Conservation (phyloP, 1,284 basidiomycete species). For the Chalciporus sp. region DNA sequence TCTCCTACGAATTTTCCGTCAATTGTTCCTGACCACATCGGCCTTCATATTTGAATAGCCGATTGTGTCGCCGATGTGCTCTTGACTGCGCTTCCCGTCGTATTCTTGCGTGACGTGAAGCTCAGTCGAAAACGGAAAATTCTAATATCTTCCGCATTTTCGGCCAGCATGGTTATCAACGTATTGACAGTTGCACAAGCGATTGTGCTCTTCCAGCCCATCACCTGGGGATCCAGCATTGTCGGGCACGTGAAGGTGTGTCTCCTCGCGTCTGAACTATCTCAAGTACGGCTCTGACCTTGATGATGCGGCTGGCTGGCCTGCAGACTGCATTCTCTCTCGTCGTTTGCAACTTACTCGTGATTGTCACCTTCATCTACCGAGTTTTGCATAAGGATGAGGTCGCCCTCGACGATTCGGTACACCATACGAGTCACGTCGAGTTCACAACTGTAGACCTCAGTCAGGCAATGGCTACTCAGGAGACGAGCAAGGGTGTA, state of each 20-base stretch:
- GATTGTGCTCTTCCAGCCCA: not conserved
- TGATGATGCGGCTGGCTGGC: no score
- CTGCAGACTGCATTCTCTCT: constrained; percentile 26
- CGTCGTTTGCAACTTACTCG: constrained; percentile 31
- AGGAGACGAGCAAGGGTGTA: constrained; percentile 4
- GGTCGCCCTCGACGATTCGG: constrained; percentile 1
- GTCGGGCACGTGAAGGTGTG: constrained; percentile 27
- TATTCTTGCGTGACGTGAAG: constrained; percentile 12
- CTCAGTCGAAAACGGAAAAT: constrained; percentile 16
- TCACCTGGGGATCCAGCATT: constrained; percentile 19
- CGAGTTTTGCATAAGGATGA: constrained; percentile 14
- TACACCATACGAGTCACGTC: not conserved
- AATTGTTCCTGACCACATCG: constrained; percentile 2
- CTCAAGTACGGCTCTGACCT: no score
- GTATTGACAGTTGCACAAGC: constrained; percentile 19
- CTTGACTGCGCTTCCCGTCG: constrained; percentile 21
- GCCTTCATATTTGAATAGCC: constrained; percentile 12
- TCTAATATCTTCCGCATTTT: constrained; percentile 22
- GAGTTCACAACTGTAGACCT: constrained; percentile 13
- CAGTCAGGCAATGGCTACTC: not conserved
- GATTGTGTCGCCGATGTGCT: constrained; percentile 22
- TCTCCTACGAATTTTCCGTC: not conserved
- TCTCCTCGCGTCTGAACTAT: not conserved
- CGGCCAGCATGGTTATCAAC: constrained; percentile 27
- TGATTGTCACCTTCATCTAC: constrained; percentile 29